A percentile compares a stretch with the other conserved stretches of the same genome.
Conservation (phyloP, 257 asterid genomes). For the Coffea canephora region DNA sequence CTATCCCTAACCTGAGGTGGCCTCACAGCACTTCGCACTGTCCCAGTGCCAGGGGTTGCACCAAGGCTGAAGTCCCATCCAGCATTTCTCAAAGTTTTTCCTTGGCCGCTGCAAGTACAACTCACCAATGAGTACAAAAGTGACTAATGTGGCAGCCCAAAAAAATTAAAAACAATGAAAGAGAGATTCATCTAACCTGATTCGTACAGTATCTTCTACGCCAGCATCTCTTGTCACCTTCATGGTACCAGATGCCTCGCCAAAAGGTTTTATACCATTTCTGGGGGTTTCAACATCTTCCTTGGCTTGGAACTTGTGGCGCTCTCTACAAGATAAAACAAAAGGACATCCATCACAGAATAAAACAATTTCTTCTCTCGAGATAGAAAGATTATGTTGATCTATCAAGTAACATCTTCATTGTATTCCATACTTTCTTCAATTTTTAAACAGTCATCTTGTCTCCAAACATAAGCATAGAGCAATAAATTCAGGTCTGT, state of each 20-base stretch:
- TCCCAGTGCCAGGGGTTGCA: conserved; percentile 71
- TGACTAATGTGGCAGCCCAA: neutral
- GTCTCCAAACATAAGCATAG: neutral
- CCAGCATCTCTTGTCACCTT: conserved; percentile 43
- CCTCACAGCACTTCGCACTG: conserved; percentile 72
- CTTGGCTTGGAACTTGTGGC: conserved; percentile 45
- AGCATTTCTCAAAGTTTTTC: conserved; percentile 52
- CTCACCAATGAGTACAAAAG: conserved; percentile 19
- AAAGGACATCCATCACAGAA: conserved; percentile 7
- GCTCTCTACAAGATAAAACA: conserved; percentile 42
- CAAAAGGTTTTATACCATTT: conserved; percentile 33
- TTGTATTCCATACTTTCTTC: neutral
- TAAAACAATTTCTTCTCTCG: neutral
- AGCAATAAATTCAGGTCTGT: neutral
- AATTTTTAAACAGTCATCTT: neutral
- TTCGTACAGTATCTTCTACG: conserved; percentile 41
- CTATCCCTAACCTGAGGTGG: conserved; percentile 92
- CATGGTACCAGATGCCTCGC: conserved; percentile 52
- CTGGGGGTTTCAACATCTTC: conserved; percentile 40
- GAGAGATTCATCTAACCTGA: conserved; percentile 46
- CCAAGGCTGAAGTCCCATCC: conserved; percentile 99
- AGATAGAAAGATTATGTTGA: neutral
- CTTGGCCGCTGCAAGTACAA: conserved; percentile 56
- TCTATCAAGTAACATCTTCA: neutral
- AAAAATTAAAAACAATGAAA: neutral